A percentile compares a stretch with the other conserved stretches of the same genome.
phyloP scores from a whole-genome alignment of 345 rosid species.

The Populus davidiana region DNA sequence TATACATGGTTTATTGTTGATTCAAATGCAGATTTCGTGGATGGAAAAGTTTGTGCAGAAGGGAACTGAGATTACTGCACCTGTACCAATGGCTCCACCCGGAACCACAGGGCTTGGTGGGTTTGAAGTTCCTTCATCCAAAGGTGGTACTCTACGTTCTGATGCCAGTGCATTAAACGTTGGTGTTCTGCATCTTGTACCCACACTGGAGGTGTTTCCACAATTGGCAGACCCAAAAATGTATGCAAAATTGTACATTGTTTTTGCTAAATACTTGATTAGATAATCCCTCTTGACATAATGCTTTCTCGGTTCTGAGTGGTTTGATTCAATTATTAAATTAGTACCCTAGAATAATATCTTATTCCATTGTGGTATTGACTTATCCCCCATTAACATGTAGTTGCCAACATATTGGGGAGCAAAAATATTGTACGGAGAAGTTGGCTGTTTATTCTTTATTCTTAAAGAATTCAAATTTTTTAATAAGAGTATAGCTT shows the following conservation, averaged over 20 bases:
- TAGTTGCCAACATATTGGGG: not conserved
- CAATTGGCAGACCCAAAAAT: constrained; percentile 69
- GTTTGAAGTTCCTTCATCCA: constrained; percentile 95
- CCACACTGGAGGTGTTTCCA: constrained; percentile 94
- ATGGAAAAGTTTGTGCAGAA: constrained; percentile 92
- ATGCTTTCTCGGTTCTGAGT: not conserved
- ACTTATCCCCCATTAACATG: not conserved
- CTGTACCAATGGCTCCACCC: constrained; percentile 91
- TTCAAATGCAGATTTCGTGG: constrained; percentile 81
- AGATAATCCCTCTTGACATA: not conserved
- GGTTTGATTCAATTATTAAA: constrained; percentile 2
- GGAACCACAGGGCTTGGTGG: constrained; percentile 99
- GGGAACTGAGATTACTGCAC: constrained; percentile 97
- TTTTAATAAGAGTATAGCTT: not conserved
- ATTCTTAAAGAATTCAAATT: not conserved
- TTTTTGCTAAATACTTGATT: constrained; percentile 7
- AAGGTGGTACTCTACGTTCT: constrained; percentile 83
- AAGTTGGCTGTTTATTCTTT: not conserved
- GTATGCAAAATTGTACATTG: constrained; percentile 40
- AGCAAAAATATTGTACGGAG: not conserved
- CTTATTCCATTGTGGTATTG: not conserved
- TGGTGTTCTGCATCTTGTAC: constrained; percentile 97
- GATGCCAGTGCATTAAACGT: constrained; percentile 95
- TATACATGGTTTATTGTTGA: constrained; percentile 12
- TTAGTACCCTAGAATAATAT: not conserved